These are phyloP conservation scores for Boletus speciosus DNA, from an alignment of 768 basidiomycete genomes.

Conservation along the genomic window DNA sequence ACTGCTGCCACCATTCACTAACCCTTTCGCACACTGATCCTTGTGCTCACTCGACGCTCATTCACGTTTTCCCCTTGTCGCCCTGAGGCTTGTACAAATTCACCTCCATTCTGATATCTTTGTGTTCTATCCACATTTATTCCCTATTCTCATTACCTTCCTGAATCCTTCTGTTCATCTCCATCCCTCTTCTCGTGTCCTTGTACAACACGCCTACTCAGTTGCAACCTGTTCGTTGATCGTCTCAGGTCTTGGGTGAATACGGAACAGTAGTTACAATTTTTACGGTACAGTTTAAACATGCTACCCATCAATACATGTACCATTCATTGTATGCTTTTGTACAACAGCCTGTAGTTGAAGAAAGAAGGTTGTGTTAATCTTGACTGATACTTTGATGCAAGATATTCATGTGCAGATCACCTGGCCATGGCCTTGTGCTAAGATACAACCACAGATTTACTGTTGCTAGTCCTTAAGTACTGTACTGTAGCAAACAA, in stretches of 20 bases:
- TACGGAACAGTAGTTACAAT: constrained; percentile 11
- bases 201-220: constrained; percentile 15
- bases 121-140: not conserved
- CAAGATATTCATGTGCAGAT: not conserved
- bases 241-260: constrained; percentile 1
- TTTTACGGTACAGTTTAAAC: constrained; percentile 15
- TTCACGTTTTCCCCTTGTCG: not conserved
- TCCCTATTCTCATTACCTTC: not conserved
- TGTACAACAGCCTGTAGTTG: constrained; percentile 25
- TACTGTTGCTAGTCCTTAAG: not conserved
- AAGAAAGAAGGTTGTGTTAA: constrained; percentile 4
- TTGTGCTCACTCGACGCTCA: constrained; percentile 1
- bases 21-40: not conserved
- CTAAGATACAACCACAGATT: not conserved
- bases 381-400: not conserved
- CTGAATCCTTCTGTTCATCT: not conserved
- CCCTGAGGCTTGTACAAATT: constrained; percentile 9
- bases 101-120: not conserved
- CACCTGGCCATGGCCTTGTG: not conserved
- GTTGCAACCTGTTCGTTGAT: constrained; percentile 11
- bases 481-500: not conserved
- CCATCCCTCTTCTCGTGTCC: constrained; percentile 1
- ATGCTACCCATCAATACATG: constrained; percentile 11
- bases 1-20: constrained; percentile 2
- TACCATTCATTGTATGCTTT: constrained; percentile 20